These are phyloP conservation scores for Phaffia australis DNA, from an alignment of 768 basidiomycete species.

Conservation along the genomic window DNA sequence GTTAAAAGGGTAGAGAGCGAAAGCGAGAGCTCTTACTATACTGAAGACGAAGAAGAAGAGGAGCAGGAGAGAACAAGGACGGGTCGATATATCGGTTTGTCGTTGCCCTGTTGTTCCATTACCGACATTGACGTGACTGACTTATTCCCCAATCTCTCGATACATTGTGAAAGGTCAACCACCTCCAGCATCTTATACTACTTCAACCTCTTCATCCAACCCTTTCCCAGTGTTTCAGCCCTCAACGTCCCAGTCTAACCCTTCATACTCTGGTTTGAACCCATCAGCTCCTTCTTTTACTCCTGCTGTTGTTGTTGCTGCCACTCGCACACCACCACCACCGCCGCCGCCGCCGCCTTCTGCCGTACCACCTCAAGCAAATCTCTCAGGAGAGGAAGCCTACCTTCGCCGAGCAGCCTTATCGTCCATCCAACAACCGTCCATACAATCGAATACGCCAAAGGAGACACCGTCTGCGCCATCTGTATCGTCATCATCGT, in stretches of 20 bases:
- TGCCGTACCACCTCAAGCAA: conserved; percentile 42
- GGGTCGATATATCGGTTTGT: conserved; percentile 38
- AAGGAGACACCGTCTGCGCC: neutral
- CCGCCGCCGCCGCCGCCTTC: conserved; percentile 47
- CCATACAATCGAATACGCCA: neutral
- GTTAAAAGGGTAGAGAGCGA: conserved; percentile 40
- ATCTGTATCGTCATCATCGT: neutral
- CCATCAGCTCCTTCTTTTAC: conserved; percentile 6
- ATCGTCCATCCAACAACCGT: conserved; percentile 23
- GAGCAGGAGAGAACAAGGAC: conserved; percentile 42
- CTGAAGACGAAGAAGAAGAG: conserved; percentile 39
- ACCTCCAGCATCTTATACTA: conserved; percentile 42
- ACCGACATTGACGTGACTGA: conserved; percentile 2
- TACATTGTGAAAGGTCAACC: neutral
- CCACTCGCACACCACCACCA: conserved; percentile 32
- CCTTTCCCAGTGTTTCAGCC: conserved; percentile 5
- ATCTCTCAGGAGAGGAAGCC: conserved; percentile 57
- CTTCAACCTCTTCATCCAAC: conserved; percentile 24
- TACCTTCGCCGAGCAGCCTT: conserved; percentile 55
- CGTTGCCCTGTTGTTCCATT: conserved; percentile 48
- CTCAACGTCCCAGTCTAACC: neutral
- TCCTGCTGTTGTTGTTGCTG: conserved; percentile 17
- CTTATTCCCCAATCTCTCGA: conserved; percentile 21
- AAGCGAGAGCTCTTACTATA: conserved; percentile 40
- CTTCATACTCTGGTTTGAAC: neutral